Percentiles rank a stretch among this genome's conserved stretches.
Evolutionary conservation across 805 yeast genomes (phyloP).

Genomic region (Candida loeiensis): DNA sequence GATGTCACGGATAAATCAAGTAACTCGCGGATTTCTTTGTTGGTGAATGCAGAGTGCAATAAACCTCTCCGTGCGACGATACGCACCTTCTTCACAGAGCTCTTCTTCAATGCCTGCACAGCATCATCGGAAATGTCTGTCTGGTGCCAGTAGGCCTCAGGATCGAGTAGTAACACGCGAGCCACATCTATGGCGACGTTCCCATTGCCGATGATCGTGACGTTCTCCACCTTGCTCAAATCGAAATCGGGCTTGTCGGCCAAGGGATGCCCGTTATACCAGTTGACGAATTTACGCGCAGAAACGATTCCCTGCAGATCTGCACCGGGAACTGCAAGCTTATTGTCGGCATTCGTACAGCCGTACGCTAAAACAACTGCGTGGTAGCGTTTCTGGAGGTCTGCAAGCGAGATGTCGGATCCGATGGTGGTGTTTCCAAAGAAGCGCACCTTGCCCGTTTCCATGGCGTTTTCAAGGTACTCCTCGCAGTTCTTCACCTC

Average conservation of each 20-base stretch:
- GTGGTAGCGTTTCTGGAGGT: slow-evolving; percentile 58
- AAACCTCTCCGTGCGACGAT: slow-evolving; percentile 87
- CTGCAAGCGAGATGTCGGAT: slow-evolving; percentile 48
- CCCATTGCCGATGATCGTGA: slow-evolving; percentile 91
- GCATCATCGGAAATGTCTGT: slow-evolving; percentile 78
- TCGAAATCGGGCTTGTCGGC: slow-evolving; percentile 1
- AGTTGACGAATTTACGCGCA: slow-evolving; percentile 85
- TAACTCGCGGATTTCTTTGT: slow-evolving; percentile 85
- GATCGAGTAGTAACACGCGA: slow-evolving; percentile 62
- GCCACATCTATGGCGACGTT: slow-evolving; percentile 94
- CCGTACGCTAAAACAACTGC: slow-evolving; percentile 83
- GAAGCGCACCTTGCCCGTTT: slow-evolving; percentile 38
- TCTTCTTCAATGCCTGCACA: slow-evolving; percentile 44
- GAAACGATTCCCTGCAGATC: slow-evolving; percentile 64
- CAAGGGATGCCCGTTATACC: slow-evolving; percentile 92
- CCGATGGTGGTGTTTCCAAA: slow-evolving; percentile 76
- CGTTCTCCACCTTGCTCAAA: slow-evolving; percentile 56
- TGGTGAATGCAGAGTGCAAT: slow-evolving; percentile 83
- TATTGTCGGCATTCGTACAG: slow-evolving; percentile 54
- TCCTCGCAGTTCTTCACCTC: slow-evolving; percentile 86
- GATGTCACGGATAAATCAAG: slow-evolving; percentile 53
- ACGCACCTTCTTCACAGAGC: slow-evolving; percentile 59
- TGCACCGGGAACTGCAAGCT: slow-evolving; percentile 58
- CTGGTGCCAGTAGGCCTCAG: slow-evolving; percentile 50
- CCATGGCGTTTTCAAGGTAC: slow-evolving; percentile 56